Evolutionary conservation across 2,329 filamentous ascomycete species (phyloP).

Genomic region (Microdochium trichocladiopsis): DNA sequence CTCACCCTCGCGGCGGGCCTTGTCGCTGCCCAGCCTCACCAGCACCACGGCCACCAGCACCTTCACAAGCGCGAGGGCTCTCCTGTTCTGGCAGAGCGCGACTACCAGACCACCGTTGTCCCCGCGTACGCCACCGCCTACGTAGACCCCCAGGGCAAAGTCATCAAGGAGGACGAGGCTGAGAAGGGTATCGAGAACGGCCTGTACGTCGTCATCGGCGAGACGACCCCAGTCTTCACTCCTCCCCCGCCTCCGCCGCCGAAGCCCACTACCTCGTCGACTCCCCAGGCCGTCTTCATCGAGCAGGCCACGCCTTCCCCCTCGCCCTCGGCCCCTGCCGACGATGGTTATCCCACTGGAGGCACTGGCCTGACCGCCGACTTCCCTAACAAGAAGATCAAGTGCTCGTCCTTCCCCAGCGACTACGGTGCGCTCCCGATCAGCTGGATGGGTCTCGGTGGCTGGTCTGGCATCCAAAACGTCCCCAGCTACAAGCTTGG

Average conservation of each 20-base stretch:
- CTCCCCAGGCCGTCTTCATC: constrained; percentile 20
- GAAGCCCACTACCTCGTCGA: constrained; percentile 22
- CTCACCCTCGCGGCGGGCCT: constrained; percentile 46
- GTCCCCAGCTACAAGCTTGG: constrained; percentile 41
- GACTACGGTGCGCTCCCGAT: constrained; percentile 72
- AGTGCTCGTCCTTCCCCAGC: constrained; percentile 69
- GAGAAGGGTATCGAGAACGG: constrained; percentile 65
- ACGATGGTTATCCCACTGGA: constrained; percentile 18
- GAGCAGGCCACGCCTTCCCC: constrained; percentile 22
- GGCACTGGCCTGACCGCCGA: constrained; percentile 52
- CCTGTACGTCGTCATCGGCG: constrained; percentile 59
- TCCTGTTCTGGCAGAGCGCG: constrained; percentile 38
- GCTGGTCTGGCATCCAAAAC: constrained; percentile 76
- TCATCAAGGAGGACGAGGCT: constrained; percentile 57
- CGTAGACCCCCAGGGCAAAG: constrained; percentile 53
- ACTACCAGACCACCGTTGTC: constrained; percentile 45
- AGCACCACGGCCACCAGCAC: constrained; percentile 53
- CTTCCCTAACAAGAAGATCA: constrained; percentile 70
- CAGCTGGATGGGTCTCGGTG: constrained; percentile 60
- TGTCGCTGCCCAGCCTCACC: constrained; percentile 51
- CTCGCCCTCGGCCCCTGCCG: constrained; percentile 21
- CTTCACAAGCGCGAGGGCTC: constrained; percentile 46
- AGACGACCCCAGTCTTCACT: constrained; percentile 45
- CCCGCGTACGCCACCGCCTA: constrained; percentile 63
- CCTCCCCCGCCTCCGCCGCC: constrained; percentile 28